Evolutionary conservation across 306 rosid genomes (phyloP), one percentile per base, ranked within the genome.

Genomic region (Cucumis hystrix): DNA sequence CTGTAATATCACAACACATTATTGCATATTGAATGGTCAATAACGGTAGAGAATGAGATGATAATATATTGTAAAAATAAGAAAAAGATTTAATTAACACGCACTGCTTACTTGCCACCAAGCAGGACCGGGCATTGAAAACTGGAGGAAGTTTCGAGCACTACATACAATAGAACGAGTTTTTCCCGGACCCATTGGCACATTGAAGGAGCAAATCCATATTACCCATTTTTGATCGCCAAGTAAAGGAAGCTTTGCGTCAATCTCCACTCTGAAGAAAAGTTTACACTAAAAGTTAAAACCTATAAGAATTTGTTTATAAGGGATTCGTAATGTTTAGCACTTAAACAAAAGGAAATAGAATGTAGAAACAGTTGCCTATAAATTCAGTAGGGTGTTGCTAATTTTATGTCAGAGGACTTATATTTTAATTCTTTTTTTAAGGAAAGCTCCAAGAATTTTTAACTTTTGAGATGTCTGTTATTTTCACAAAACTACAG

Each of bases 101-200:
- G 71, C 66, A 79, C 58, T 81, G 77, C 85, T 88, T 83, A 91
- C 97, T 85, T 94, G 97, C 98, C 98, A 94, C 98, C 98, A 94
- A 57, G 96, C 86, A 59, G 91, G 86, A 66, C 98, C 98, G 8
- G 98, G 98, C 88, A 94, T 92, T 13, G 91, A 73, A 76, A 94
- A 65, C 87, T 90, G 98, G 83, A 94, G 90, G 89, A 94, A 94
- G 84, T 94, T 94, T 79, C 98, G 86, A 82, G 98, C 97, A 49
- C 98, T 94, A 83, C 98, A 94, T 66, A 91, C 98, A 23, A 94
- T 94, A 73, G 98, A 94, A 74, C 97, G 98, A 8, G 97, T 94
- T 89, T 89, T 91, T 87, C 98, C 98, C 5, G 97, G 94, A n/a
- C 94, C 87, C 91, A 91, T 91, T 51, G 98, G 98, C 61, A 93